Evolutionary conservation across 164 flowering plant genomes (phyloP), one percentile per base, ranked within the genome.

Genomic region (Liquidambar formosana): DNA sequence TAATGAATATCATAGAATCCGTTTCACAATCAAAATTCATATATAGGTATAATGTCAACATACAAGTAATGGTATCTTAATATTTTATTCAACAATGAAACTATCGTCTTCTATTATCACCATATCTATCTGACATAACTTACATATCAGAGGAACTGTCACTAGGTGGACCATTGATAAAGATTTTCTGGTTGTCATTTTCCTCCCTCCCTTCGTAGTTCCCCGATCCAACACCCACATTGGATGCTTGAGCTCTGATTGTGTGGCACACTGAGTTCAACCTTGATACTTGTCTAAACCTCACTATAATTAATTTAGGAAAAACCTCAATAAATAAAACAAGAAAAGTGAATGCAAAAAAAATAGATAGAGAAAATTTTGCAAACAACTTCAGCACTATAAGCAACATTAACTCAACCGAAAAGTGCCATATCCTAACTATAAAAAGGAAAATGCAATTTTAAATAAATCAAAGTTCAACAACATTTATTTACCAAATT

Each of bases 161-260:
- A 72, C 74, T 64, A 3, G 77, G 44, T 44, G 84, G 71, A 62
- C 47, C 66, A 63, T 65, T 57, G 5, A 51, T 43, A 58, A 56
- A 52, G 18, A 66, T 57, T 16, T 78, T 79, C 18, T 77, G 79
- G 61, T 65, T 57, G 26, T 77, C 79, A 44, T 79, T 82, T 70
- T 78, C 92, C 25, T 78, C 81, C 10, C 74, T 75, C 51, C 67
- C 86, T 66, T 83, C 90, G 72, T 78, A 84, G 70, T 79, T 81
- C n/a, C 88, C 93, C 61, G 97, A 81, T 70, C 94, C 98, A 65
- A 82, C 44, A 71, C 93, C 83, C 58, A 81, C 75, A 76, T 87
- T 85, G 22, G 92, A 88, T 68, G 93, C 89, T 75, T 84, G 88
- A 59, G 80, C 81, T 81, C 81, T 81, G 23, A 86, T 41, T 68